Conservation (phyloP, 305 asterid genomes). For the Plantago coronopus region DNA sequence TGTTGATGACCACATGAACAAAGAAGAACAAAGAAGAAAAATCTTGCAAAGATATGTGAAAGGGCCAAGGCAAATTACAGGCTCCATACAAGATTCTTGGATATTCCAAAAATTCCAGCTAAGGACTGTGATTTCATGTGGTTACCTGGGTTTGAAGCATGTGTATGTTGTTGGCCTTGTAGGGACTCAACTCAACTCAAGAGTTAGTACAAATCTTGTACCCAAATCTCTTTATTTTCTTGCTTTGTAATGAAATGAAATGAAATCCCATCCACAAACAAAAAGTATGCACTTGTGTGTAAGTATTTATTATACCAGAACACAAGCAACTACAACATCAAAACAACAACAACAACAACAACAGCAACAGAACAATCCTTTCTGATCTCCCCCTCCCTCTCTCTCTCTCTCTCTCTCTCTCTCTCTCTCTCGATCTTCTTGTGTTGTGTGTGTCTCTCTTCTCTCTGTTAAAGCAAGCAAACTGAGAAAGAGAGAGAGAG, state of each 20-base stretch:
- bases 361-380: too few species aligned
- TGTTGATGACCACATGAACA: slow-evolving; percentile 2
- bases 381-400: too few species aligned
- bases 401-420: not conserved
- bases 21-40: not conserved
- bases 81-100: slow-evolving; percentile 10
- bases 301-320: too few species aligned
- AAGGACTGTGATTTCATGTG: not conserved
- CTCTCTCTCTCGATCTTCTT: not conserved
- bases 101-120: slow-evolving; percentile 1
- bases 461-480: too few species aligned
- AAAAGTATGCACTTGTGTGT: not conserved
- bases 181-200: not conserved
- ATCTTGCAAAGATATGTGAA: not conserved
- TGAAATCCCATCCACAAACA: slow-evolving; percentile 15
- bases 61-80: not conserved
- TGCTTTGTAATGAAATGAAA: not conserved
- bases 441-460: too few species aligned
- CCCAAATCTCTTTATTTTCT: not conserved
- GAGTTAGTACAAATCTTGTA: not conserved
- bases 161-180: not conserved
- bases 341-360: too few species aligned
- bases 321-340: too few species aligned
- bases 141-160: not conserved
- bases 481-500: too few species aligned